These are phyloP conservation scores for Tulasnella sp. DNA, from an alignment of 768 basidiomycete genomes.

Conservation along the genomic window DNA sequence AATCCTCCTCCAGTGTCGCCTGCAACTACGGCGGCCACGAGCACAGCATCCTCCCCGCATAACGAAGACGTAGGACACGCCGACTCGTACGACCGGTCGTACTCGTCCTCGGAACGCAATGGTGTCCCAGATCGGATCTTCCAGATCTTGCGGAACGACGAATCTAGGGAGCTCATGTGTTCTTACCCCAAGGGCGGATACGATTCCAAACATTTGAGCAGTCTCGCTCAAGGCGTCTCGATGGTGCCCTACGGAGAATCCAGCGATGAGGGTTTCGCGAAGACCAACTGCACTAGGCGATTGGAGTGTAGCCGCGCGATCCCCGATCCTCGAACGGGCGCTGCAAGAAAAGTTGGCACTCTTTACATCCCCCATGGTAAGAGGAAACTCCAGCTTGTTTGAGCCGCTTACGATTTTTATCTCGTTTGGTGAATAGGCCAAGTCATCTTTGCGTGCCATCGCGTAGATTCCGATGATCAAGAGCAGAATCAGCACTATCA, in stretches of 20 bases:
- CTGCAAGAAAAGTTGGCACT: slow-evolving; percentile 65
- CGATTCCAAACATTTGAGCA: background rate
- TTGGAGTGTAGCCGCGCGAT: slow-evolving; percentile 67
- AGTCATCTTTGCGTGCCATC: slow-evolving; percentile 39
- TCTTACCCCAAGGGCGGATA: slow-evolving; percentile 1
- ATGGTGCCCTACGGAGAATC: slow-evolving; percentile 23
- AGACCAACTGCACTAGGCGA: slow-evolving; percentile 78
- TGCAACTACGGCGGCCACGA: background rate
- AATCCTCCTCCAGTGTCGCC: background rate
- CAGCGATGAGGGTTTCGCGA: slow-evolving; percentile 46
- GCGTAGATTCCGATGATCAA: slow-evolving; percentile 4
- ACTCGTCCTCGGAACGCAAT: background rate
- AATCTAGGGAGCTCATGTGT: slow-evolving; percentile 3
- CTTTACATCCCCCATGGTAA: slow-evolving; percentile 86
- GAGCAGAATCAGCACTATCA: background rate
- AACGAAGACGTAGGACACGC: background rate
- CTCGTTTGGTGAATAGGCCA: slow-evolving; percentile 27
- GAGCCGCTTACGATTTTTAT: background rate
- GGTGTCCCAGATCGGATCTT: slow-evolving; percentile 10
- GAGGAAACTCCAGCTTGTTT: slow-evolving; percentile 25
- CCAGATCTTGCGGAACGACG: slow-evolving; percentile 15
- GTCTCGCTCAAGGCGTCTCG: background rate
- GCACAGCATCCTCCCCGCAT: background rate
- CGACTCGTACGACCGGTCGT: background rate
- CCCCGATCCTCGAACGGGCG: slow-evolving; percentile 33